Evolutionary conservation across 1,139 yeast genomes (phyloP).

Genomic region (Yamadazyma spencermartinsiae): DNA sequence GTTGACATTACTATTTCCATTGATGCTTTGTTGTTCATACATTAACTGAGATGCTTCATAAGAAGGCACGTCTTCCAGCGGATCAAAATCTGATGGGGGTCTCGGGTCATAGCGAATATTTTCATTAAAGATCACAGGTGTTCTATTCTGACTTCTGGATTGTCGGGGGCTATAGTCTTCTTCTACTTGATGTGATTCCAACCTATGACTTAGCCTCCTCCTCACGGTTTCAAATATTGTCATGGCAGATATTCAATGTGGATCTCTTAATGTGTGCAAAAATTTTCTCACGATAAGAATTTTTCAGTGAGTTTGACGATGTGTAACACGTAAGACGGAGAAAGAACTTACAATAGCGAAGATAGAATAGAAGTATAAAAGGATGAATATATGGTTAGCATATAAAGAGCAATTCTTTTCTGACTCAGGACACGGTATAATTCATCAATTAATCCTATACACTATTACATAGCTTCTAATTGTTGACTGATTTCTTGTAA

Average conservation of each 20-base stretch:
- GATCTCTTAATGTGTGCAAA: not conserved
- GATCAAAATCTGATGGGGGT: constrained; percentile 23
- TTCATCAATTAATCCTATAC: constrained; percentile 1
- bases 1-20: not conserved
- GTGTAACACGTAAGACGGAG: too few relatives aligned
- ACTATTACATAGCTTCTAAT: constrained; percentile 73
- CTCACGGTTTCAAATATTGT: constrained; percentile 26
- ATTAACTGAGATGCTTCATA: constrained; percentile 46
- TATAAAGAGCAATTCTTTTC: too few relatives aligned
- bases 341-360: too few relatives aligned
- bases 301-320: too few relatives aligned
- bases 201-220: constrained; percentile 28
- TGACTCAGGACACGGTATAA: too few relatives aligned
- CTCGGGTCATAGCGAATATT: constrained; percentile 6
- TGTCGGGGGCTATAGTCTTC: constrained; percentile 32
- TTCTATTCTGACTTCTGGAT: constrained; percentile 13
- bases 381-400: too few relatives aligned
- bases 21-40: constrained; percentile 20
- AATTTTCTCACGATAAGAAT: constrained; percentile 1
- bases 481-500: constrained; percentile 93
- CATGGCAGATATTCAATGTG: constrained; percentile 10
- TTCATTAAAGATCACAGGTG: constrained; percentile 13
- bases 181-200: constrained; percentile 38
- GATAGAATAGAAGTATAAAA: too few relatives aligned
- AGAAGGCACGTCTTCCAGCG: constrained; percentile 44